Evolutionary conservation across 768 basidiomycete species (phyloP).

Genomic region (Lentinula lateritia): DNA sequence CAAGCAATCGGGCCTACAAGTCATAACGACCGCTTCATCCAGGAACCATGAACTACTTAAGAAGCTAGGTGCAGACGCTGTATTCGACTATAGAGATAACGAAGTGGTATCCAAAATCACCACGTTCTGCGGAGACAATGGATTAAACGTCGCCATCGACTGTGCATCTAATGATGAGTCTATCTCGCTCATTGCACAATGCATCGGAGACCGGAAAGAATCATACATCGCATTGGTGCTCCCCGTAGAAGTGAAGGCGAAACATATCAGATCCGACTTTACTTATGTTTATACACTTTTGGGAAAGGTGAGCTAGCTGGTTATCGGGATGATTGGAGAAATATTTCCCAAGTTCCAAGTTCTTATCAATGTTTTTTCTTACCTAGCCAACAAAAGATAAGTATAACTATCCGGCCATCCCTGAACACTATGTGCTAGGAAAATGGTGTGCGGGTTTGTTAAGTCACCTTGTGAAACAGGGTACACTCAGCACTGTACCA

Average conservation of each 20-base stretch:
- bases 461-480: constrained; percentile 6
- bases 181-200: constrained; percentile 5
- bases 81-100: constrained; percentile 28
- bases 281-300: constrained; percentile 14
- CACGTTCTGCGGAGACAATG: constrained; percentile 12
- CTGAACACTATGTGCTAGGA: constrained; percentile 14
- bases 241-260: not conserved
- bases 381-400: constrained; percentile 21
- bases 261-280: constrained; percentile 9
- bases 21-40: constrained; percentile 34
- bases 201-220: constrained; percentile 19
- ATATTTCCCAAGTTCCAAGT: too few relatives aligned
- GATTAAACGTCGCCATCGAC: constrained; percentile 16
- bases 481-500: constrained; percentile 12
- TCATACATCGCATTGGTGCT: constrained; percentile 27
- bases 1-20: constrained; percentile 30
- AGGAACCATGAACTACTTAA: constrained; percentile 29
- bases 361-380: constrained; percentile 21
- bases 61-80: constrained; percentile 33
- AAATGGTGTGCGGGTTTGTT: constrained; percentile 8
- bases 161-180: constrained; percentile 14
- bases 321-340: too few relatives aligned
- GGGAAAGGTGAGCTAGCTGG: constrained; percentile 19
- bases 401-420: constrained; percentile 5
- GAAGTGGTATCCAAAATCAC: constrained; percentile 19